Percentiles rank a stretch among this genome's conserved stretches.
Evolutionary conservation across 2,329 filamentous ascomycete genomes (phyloP).

Genomic region (Penicillium italicum): DNA sequence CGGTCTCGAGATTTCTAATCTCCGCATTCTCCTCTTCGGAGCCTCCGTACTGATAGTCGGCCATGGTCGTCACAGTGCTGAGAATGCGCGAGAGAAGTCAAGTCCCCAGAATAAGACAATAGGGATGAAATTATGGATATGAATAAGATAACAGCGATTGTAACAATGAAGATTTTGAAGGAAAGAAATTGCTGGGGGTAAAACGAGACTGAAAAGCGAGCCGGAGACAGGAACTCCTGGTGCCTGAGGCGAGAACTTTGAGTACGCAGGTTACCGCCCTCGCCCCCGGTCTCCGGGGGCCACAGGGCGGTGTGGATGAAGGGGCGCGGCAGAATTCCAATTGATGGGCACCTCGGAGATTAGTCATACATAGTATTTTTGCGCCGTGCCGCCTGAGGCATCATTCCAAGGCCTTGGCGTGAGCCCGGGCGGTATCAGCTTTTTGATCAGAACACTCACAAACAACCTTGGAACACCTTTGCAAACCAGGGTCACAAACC

Average conservation of each 20-base stretch:
- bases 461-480: background rate
- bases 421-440: constrained; percentile 7
- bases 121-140: background rate
- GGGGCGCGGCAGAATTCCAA: background rate
- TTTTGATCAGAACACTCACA: constrained; percentile 5
- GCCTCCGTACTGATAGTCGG: constrained; percentile 69
- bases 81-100: constrained; percentile 5
- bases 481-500: background rate
- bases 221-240: background rate
- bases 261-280: background rate
- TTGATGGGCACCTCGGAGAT: background rate
- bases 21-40: constrained; percentile 78
- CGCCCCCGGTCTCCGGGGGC: background rate
- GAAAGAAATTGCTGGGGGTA: constrained; percentile 8
- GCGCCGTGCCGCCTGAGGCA: background rate
- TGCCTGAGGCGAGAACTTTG: constrained; percentile 2
- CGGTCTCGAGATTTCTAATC: constrained; percentile 71
- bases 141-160: background rate
- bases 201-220: constrained; percentile 6
- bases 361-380: background rate
- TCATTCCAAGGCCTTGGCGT: background rate
- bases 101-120: background rate
- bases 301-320: background rate
- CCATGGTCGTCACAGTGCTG: constrained; percentile 50
- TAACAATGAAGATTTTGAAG: constrained; percentile 14